These are phyloP conservation scores for Curvularia eragrostidis DNA, from an alignment of 2,329 filamentous ascomycete genomes.

Conservation along the genomic window DNA sequence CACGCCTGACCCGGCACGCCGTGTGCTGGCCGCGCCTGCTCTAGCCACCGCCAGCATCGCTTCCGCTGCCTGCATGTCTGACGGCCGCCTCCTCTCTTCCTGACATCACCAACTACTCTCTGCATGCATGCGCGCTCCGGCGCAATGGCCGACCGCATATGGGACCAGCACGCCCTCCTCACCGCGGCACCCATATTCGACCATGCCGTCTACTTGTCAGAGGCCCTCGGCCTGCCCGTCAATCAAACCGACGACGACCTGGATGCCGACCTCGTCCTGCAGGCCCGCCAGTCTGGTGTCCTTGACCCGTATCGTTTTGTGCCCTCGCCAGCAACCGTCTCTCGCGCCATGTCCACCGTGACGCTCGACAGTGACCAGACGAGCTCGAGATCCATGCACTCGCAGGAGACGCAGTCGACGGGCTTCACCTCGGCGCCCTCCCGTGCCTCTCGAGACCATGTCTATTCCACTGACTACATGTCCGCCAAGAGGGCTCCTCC, in stretches of 20 bases:
- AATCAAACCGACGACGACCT: slow-evolving; percentile 42
- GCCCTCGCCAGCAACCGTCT: slow-evolving; percentile 30
- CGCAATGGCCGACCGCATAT: slow-evolving; percentile 40
- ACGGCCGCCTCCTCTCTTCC: slow-evolving; percentile 13
- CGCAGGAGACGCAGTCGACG: slow-evolving; percentile 47
- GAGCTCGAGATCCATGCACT: slow-evolving; percentile 46
- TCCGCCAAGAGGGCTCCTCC: slow-evolving; percentile 27
- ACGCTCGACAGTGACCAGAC: slow-evolving; percentile 41
- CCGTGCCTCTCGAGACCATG: slow-evolving; percentile 41
- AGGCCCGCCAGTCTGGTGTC: slow-evolving; percentile 42
- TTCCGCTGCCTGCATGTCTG: slow-evolving; percentile 27
- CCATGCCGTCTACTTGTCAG: slow-evolving; percentile 40
- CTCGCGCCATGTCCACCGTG: slow-evolving; percentile 40
- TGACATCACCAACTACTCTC: slow-evolving; percentile 32
- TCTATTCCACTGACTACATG: slow-evolving; percentile 26
- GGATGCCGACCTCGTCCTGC: slow-evolving; percentile 37
- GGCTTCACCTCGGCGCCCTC: slow-evolving; percentile 44
- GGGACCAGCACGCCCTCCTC: slow-evolving; percentile 33
- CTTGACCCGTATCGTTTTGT: slow-evolving; percentile 44
- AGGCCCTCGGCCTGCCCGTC: slow-evolving; percentile 37
- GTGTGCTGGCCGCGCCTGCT: slow-evolving; percentile 6
- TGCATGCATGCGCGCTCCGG: slow-evolving; percentile 40
- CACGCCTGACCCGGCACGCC: slow-evolving; percentile 16
- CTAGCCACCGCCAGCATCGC: slow-evolving; percentile 11
- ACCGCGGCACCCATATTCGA: slow-evolving; percentile 45